Base-by-base conservation (phyloP, 2,329 filamentous ascomycete species). In the Helotiales sp. region DNA sequence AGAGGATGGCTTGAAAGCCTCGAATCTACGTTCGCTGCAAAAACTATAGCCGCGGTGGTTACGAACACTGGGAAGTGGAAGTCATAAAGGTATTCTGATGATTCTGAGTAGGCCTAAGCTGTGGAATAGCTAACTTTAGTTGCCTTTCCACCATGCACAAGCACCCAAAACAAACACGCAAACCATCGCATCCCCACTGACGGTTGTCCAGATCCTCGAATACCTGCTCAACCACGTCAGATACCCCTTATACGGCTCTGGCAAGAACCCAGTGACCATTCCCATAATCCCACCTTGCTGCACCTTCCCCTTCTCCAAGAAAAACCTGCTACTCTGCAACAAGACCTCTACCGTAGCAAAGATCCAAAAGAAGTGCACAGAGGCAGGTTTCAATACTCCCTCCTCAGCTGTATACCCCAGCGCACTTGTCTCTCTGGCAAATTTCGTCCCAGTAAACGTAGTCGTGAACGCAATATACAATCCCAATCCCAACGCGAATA, bases 331-430 rank as follows among this genome's bases (percentile, higher is more conserved):
- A 1, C 85, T 88, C 63, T 93, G 83, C 62, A 93, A 76, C 53
- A 90, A 71, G 10, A 90, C 80, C 75, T 95, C 89, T 30, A 84
- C 86, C 0, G 89, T 91, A 5, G 89, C 87, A 70, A 93, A 95
- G n/a, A 89, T 81, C 77, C 86, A 91, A 73, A 93, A 92, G 73
- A 92, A 87, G 60, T 80, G 79, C 46, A 76, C 76, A 38, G 77
- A 70, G 31, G 73, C 69, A 55, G 70, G 69, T 52, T 72, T 72
- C 53, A 75, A 64, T 55, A 70, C 61, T 34, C 64, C 60, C 49
- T 61, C 58, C 54, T 58, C 50, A 44, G 70, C 29, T 77, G 72
- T 55, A 24, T 59, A 62, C 13, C 55, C 60, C 8, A 67, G 38
- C 12, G 42, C 57, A 48, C 7, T 73, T 66, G 46, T 69, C 70